phyloP scores from a whole-genome alignment of 805 yeast species.

The Wickerhamomyces canadensis region DNA sequence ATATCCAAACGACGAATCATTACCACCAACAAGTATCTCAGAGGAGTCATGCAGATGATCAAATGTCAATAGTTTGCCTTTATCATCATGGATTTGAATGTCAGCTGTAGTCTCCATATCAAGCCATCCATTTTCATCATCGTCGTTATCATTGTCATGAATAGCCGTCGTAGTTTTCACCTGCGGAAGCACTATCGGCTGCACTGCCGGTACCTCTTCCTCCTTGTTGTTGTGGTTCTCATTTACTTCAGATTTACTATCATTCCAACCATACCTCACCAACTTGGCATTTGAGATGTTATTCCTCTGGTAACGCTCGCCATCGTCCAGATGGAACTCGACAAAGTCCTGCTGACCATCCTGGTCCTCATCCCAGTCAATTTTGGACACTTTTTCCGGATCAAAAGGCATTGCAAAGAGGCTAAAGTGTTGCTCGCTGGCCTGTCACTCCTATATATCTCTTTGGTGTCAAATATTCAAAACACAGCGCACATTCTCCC shows the following conservation, averaged over 20 bases:
- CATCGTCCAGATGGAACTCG: constrained; percentile 30
- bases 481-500: no score
- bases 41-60: constrained; percentile 14
- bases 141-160: constrained; percentile 23
- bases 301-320: constrained; percentile 3
- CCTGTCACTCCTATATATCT: no score
- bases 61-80: constrained; percentile 52
- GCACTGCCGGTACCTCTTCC: no score
- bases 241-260: neutral
- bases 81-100: constrained; percentile 72
- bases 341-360: constrained; percentile 24
- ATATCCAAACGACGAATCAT: constrained; percentile 46
- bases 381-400: no score
- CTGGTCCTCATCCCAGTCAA: no score
- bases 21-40: constrained; percentile 9
- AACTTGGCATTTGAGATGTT: neutral
- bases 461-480: no score
- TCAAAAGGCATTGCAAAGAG: no score
- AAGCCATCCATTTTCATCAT: constrained; percentile 62
- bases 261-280: neutral
- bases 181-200: no score
- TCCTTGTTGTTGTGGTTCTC: no score
- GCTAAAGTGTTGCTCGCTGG: no score
- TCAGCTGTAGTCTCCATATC: constrained; percentile 80
- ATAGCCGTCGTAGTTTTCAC: no score